Conservation (phyloP, 1,284 basidiomycete species). For the Tilletia walkeri region DNA sequence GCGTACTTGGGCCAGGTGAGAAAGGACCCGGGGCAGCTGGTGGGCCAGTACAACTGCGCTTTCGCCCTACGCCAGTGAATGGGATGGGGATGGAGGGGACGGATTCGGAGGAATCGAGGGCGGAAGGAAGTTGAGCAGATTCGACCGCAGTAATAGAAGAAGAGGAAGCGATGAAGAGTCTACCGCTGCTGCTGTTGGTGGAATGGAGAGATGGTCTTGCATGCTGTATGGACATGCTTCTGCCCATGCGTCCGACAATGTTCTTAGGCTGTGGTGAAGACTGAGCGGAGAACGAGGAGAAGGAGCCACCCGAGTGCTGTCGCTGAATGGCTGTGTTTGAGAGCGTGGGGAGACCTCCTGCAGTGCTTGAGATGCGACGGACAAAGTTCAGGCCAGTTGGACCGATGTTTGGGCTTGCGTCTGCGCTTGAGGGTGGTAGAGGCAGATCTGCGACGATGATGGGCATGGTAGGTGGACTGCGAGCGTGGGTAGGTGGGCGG, state of each 20-base stretch:
- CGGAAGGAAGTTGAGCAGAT: neutral
- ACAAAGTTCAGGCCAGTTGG: constrained; percentile 3
- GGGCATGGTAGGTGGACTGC: constrained; percentile 4
- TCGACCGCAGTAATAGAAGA: neutral
- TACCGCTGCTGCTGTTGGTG: neutral
- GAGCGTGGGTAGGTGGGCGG: neutral
- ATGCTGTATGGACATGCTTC: constrained; percentile 9
- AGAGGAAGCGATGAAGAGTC: neutral
- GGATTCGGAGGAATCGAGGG: no score
- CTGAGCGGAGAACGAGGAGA: neutral
- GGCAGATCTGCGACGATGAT: constrained; percentile 11
- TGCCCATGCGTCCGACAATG: neutral
- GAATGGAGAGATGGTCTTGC: neutral
- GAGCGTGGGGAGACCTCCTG: neutral
- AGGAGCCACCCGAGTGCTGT: neutral
- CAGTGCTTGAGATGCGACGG: constrained; percentile 8
- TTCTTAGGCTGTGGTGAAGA: neutral
- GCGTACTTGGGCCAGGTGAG: no score
- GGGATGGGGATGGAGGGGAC: neutral
- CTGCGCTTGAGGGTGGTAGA: neutral
- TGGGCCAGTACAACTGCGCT: constrained; percentile 8
- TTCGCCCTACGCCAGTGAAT: neutral
- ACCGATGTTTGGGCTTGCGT: neutral
- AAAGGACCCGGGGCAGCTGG: neutral
- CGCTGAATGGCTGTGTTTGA: neutral